Evolutionary conservation across 768 basidiomycete species (phyloP), one percentile per base, ranked within the genome.

Genomic region (Mycena vulgaris): DNA sequence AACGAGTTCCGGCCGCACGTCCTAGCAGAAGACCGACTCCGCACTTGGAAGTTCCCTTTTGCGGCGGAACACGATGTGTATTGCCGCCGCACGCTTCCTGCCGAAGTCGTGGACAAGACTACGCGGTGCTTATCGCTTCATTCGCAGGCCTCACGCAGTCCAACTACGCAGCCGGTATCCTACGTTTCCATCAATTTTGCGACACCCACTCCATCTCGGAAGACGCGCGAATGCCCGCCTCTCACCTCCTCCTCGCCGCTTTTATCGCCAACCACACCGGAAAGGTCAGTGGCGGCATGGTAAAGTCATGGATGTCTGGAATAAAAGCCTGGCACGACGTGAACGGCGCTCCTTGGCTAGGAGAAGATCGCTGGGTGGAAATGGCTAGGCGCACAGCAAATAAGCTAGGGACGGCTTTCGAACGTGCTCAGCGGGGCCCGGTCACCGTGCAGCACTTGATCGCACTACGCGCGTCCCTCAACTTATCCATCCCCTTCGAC

Each of bases 161-260:
- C n/a, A 47, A n/a, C 7, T 47, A 47, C 23, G 45, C n/a, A n/a
- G 79, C 82, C 0, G 81, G 83, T 14, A 66, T 82, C 0, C 75
- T 81, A 0, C 69, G 76, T 0, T 85, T 82, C 75, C 78, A 74
- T 0, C 80, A 85, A 61, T 86, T 81, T 64, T 84, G 83, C 45
- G 78, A 87, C 64, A 48, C 52, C 5, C 35, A 70, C 1, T 7
- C 49, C 8, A 78, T 86, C 6, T 52, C 78, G 0, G 80, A 85
- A 61, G 58, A 25, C 10, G 51, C 48, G 5, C 75, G 75, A 16
- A 84, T 83, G 79, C 84, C 80, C 1, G 84, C 80, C 0, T 75
- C 74, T 5, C 70, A 79, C 9, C 21, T 69, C 16, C 76, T 84
- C 4, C 68, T 85, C 5, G 48, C 77, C 0, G 72, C 74, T 11